A percentile compares a stretch with the other conserved stretches of the same genome.
Conservation (phyloP, 495 filamentous ascomycete genomes). For the Baudoinia panamericana region DNA sequence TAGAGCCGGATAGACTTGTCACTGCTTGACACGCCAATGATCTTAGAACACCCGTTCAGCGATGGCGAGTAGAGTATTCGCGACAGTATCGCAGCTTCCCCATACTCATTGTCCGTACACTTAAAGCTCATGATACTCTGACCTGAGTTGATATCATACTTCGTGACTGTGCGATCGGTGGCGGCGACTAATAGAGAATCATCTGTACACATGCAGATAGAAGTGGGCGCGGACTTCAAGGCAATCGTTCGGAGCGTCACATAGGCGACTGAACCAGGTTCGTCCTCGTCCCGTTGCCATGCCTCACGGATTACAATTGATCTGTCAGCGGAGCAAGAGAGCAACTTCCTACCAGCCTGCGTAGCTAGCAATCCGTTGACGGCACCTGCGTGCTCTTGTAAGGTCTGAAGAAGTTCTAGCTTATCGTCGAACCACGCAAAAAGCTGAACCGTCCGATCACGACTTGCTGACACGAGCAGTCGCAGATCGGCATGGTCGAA, state of each 20-base stretch:
- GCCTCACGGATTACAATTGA: constrained; percentile 67
- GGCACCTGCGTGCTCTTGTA: constrained; percentile 65
- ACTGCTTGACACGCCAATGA: constrained; percentile 75
- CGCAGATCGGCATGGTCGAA: constrained; percentile 40
- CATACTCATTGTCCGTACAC: constrained; percentile 60
- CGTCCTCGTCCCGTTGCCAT: constrained; percentile 51
- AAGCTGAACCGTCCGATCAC: constrained; percentile 82
- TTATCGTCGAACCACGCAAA: constrained; percentile 47
- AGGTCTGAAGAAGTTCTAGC: constrained; percentile 54
- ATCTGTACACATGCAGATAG: constrained; percentile 54
- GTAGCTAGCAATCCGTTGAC: constrained; percentile 52
- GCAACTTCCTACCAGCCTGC: constrained; percentile 50
- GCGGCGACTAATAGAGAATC: constrained; percentile 59
- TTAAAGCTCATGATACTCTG: constrained; percentile 62
- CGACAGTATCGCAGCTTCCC: constrained; percentile 70
- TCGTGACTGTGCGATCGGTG: constrained; percentile 65
- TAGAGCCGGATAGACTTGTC: constrained; percentile 93
- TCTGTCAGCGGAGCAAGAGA: constrained; percentile 82
- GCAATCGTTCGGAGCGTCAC: constrained; percentile 61
- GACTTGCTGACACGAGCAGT: constrained; percentile 64
- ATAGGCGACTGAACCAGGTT: constrained; percentile 59
- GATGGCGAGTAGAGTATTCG: constrained; percentile 43
- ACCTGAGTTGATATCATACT: constrained; percentile 61
- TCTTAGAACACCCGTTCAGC: constrained; percentile 36
- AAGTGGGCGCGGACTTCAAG: constrained; percentile 71